Evolutionary conservation across 108 stramenopile genomes (phyloP).

Genomic region (Chaetoceros tenuissimus): DNA sequence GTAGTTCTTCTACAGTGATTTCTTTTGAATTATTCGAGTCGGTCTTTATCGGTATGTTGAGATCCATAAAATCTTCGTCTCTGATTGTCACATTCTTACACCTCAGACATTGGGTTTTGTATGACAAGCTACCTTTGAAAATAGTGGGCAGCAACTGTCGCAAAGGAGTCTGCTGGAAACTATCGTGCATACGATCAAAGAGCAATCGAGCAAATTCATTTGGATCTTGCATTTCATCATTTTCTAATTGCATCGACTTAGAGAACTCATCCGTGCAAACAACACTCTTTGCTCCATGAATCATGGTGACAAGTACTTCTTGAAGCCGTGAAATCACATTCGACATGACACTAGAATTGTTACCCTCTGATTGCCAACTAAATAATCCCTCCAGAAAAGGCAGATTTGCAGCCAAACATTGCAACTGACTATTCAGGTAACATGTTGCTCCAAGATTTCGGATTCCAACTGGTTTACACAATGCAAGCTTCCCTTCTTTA

Average conservation of each 20-base stretch:
- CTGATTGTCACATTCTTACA: constrained; percentile 37
- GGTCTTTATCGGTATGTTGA: constrained; percentile 50
- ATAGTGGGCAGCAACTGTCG: constrained; percentile 41
- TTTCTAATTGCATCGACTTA: constrained; percentile 52
- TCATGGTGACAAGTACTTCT: constrained; percentile 50
- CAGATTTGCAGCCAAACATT: constrained; percentile 77
- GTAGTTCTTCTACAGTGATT: constrained; percentile 6
- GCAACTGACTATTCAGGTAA: constrained; percentile 83
- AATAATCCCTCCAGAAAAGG: constrained; percentile 68
- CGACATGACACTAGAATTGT: constrained; percentile 27
- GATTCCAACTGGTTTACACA: constrained; percentile 62
- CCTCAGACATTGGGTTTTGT: constrained; percentile 51
- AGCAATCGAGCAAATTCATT: constrained; percentile 84
- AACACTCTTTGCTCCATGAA: constrained; percentile 39
- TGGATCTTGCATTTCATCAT: constrained; percentile 84
- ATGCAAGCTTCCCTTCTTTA: constrained; percentile 6
- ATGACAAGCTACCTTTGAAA: constrained; percentile 52
- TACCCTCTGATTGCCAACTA: constrained; percentile 38
- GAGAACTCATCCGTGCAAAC: constrained; percentile 63
- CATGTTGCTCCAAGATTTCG: constrained; percentile 84
- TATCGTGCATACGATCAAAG: constrained; percentile 73
- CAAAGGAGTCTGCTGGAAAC: constrained; percentile 45
- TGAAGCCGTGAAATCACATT: constrained; percentile 55
- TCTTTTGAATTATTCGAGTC: constrained; percentile 1
- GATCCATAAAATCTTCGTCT: constrained; percentile 60